Percentiles rank a stretch among this genome's conserved stretches.
Conservation (phyloP, 2,329 filamentous ascomycete genomes). For the Talaromyces sp. region DNA sequence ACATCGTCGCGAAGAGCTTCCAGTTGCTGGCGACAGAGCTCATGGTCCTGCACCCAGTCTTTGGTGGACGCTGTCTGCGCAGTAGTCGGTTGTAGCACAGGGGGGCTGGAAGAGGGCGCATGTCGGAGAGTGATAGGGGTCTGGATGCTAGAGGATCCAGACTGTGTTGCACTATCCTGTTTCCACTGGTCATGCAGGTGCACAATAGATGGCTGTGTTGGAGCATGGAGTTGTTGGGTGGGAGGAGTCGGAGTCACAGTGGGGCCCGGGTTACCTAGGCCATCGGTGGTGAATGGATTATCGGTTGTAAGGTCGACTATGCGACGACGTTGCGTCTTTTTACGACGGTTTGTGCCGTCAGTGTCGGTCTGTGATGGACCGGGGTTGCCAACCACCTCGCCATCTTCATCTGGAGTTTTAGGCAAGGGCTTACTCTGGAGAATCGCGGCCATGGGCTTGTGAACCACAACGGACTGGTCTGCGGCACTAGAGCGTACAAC, state of each 20-base stretch:
- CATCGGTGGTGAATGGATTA: constrained; percentile 38
- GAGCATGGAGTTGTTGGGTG: constrained; percentile 33
- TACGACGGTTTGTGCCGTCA: constrained; percentile 42
- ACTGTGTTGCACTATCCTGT: constrained; percentile 34
- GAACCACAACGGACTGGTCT: constrained; percentile 66
- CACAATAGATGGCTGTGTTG: constrained; percentile 27
- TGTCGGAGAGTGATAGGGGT: constrained; percentile 16
- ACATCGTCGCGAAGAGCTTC: constrained; percentile 83
- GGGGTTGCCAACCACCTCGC: constrained; percentile 10
- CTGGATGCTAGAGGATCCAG: constrained; percentile 28
- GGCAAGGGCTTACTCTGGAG: constrained; percentile 14
- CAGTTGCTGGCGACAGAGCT: constrained; percentile 84
- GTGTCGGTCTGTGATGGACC: constrained; percentile 25
- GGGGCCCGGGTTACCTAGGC: constrained; percentile 29
- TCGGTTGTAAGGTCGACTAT: constrained; percentile 61
- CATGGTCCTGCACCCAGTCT: constrained; percentile 59
- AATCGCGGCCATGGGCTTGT: constrained; percentile 55
- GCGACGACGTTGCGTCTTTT: constrained; percentile 57
- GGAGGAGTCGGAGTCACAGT: constrained; percentile 34
- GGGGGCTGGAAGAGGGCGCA: constrained; percentile 19
- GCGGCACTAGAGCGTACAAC: constrained; percentile 71
- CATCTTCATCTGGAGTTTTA: constrained; percentile 19
- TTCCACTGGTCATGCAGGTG: constrained; percentile 33
- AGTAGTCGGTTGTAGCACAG: constrained; percentile 19
- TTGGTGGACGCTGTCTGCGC: constrained; percentile 29